Conservation (phyloP, 192 early-diverging fungal species). For the Phycomyces nitens region DNA sequence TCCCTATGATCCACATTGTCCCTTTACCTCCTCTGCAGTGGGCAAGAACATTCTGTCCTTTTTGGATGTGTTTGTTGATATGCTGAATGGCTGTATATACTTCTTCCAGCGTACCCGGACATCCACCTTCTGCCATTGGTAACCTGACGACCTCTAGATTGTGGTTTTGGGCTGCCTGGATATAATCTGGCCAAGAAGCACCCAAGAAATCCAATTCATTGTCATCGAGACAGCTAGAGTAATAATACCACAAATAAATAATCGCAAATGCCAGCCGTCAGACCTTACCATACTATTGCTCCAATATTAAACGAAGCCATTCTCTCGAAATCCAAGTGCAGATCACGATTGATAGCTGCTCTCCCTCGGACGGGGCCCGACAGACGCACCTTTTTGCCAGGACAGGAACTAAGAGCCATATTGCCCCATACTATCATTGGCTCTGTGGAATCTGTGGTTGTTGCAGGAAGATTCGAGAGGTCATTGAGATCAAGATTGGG, state of each 20-base stretch:
- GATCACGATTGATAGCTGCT: constrained; percentile 66
- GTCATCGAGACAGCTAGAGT: constrained; percentile 66
- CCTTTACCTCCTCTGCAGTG: constrained; percentile 66
- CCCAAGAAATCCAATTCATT: constrained; percentile 63
- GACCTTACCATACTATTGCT: constrained; percentile 63
- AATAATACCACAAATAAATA: constrained; percentile 24
- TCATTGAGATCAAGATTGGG: constrained; percentile 17
- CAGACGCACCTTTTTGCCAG: constrained; percentile 77
- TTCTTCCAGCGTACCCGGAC: constrained; percentile 53
- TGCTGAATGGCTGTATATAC: constrained; percentile 51
- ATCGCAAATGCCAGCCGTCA: too few relatives aligned
- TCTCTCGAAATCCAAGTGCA: constrained; percentile 68
- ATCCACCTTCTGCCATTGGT: constrained; percentile 69
- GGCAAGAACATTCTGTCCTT: constrained; percentile 55
- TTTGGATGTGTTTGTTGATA: constrained; percentile 44
- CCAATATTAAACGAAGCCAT: constrained; percentile 53
- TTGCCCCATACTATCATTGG: constrained; percentile 44
- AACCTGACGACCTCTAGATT: constrained; percentile 60
- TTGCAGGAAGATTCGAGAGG: constrained; percentile 1
- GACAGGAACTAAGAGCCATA: constrained; percentile 65
- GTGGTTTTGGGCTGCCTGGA: constrained; percentile 43
- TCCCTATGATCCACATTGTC: not conserved
- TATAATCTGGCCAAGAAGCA: constrained; percentile 60
- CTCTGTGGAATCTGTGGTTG: not conserved
- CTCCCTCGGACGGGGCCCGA: constrained; percentile 66